Percentiles rank a stretch among this genome's conserved stretches.
Conservation (phyloP, 352 stramenopile species). For the Pythium phragmiticola region DNA sequence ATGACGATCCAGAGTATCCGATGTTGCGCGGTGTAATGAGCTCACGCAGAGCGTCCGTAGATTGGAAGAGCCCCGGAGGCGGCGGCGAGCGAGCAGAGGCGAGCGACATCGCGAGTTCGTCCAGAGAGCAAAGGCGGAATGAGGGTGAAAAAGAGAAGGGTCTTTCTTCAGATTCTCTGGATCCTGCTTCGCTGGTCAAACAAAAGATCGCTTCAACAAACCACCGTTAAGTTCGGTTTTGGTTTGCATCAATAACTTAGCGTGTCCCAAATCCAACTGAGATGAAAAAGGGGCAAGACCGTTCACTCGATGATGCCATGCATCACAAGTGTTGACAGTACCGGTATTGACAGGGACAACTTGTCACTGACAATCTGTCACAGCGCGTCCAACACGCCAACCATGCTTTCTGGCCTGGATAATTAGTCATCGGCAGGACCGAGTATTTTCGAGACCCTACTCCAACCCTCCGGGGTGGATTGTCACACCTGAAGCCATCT, state of each 20-base stretch:
- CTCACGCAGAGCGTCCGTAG: constrained; percentile 43
- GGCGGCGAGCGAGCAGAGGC: constrained; percentile 23
- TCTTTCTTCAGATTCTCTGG: not conserved
- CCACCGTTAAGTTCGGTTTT: constrained; percentile 3
- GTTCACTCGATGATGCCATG: not conserved
- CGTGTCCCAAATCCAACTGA: too few species aligned
- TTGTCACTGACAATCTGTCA: not conserved
- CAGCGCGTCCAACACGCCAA: not conserved
- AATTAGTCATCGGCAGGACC: too few species aligned
- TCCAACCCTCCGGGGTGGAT: too few species aligned
- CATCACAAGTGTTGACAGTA: not conserved
- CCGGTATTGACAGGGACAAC: too few species aligned
- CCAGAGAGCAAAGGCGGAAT: not conserved
- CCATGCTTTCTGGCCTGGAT: constrained; percentile 2
- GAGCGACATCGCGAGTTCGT: not conserved
- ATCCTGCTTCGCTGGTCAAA: constrained; percentile 2
- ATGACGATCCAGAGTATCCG: constrained; percentile 9
- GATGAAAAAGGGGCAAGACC: too few species aligned
- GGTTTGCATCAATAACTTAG: too few species aligned
- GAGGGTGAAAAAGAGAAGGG: not conserved
- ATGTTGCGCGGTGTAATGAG: constrained; percentile 58
- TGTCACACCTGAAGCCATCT: too few species aligned
- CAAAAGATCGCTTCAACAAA: constrained; percentile 10
- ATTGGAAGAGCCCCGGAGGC: constrained; percentile 42
- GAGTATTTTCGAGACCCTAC: too few species aligned